Evolutionary conservation across 495 filamentous ascomycete genomes (phyloP).

Genomic region (Corynascus novoguineensis): DNA sequence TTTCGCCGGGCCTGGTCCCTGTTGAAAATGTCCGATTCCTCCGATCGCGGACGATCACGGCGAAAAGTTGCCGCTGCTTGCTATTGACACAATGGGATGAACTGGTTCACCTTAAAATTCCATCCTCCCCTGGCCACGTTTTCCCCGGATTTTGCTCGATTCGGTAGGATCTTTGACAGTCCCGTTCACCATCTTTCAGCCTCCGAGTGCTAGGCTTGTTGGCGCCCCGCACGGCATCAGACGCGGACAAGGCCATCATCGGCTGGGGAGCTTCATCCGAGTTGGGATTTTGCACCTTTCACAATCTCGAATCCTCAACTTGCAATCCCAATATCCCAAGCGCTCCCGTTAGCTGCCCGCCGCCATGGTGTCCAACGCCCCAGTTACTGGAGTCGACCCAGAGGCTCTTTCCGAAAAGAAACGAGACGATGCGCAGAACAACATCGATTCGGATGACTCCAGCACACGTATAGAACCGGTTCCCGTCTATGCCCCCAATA

Average conservation of each 20-base stretch:
- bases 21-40: neutral
- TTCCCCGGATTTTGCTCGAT: constrained; percentile 7
- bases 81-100: neutral
- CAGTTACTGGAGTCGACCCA: neutral
- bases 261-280: neutral
- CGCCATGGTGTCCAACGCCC: constrained; percentile 7
- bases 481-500: neutral
- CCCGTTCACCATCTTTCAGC: neutral
- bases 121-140: neutral
- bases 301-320: constrained; percentile 1
- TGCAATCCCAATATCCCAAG: neutral
- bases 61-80: neutral
- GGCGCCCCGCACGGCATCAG: constrained; percentile 1
- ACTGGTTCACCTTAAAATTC: constrained; percentile 1
- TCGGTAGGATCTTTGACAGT: neutral
- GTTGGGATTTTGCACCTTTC: neutral
- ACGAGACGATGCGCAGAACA: neutral
- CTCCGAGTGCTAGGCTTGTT: constrained; percentile 4
- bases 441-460: neutral
- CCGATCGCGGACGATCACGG: constrained; percentile 7
- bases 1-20: neutral
- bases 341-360: neutral
- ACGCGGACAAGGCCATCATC: neutral
- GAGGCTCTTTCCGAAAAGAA: constrained; percentile 7
- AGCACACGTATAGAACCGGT: neutral